Evolutionary conservation across 176 grass and related monocot genomes (phyloP).

Genomic region (Miscanthus lutarioriparius): DNA sequence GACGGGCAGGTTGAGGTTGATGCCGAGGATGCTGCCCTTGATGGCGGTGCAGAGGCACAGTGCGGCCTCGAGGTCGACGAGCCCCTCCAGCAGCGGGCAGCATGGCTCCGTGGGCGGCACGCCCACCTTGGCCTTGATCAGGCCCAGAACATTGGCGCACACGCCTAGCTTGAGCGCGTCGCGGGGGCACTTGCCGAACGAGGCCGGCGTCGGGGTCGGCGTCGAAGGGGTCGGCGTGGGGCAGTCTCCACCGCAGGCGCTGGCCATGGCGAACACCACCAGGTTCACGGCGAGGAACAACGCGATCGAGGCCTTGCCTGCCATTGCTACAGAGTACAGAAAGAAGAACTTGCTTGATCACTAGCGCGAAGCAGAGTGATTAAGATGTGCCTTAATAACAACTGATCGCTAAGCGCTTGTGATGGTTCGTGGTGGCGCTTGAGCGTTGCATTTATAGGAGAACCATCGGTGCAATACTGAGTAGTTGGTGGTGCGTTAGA

Average conservation of each 20-base stretch:
- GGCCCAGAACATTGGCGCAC: conserved; percentile 38
- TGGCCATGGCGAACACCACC: no score
- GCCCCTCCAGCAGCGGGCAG: conserved; percentile 72
- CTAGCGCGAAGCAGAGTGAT: conserved; percentile 6
- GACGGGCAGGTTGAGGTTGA: conserved; percentile 47
- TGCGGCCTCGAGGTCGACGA: conserved; percentile 81
- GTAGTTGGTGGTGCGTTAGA: not conserved
- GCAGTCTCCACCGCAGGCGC: no score
- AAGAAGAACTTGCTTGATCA: not conserved
- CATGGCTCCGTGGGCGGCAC: conserved; percentile 52
- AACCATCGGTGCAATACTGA: not conserved
- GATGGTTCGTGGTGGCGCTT: not conserved
- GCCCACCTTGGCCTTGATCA: conserved; percentile 46
- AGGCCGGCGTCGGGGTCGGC: not conserved
- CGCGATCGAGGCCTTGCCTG: no score
- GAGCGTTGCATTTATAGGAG: conserved; percentile 11
- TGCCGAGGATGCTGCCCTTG: conserved; percentile 49
- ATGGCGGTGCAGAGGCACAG: conserved; percentile 86
- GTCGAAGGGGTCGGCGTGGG: no score
- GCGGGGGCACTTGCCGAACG: conserved; percentile 41
- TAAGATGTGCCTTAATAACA: not conserved
- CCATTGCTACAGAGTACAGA: not conserved
- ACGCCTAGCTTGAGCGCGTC: conserved; percentile 51
- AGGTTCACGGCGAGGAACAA: no score
- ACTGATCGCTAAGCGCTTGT: conserved; percentile 10